Evolutionary conservation across 78 protist species (phyloP).

Genomic region (slime mould (Dictyostelium discoideum)): DNA sequence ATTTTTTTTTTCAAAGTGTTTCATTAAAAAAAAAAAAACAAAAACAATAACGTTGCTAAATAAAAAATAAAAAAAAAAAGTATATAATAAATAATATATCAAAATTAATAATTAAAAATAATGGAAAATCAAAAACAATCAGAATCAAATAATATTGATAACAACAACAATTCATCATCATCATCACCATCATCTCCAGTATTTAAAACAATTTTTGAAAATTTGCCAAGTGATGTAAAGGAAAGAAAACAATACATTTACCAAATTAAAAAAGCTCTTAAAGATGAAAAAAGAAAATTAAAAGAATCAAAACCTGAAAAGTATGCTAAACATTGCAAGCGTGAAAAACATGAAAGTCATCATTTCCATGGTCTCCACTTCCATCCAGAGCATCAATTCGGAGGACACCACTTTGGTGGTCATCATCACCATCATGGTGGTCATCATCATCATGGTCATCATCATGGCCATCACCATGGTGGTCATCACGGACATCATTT

Average conservation of each 20-base stretch:
- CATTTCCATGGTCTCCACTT: background rate
- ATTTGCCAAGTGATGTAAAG: background rate
- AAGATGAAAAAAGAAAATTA: background rate
- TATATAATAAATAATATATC: too few relatives aligned
- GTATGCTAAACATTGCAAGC: background rate
- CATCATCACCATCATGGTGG: background rate
- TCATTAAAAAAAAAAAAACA: too few relatives aligned
- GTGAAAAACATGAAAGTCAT: background rate
- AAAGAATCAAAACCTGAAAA: background rate
- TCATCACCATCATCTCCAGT: background rate
- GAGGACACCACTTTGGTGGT: background rate
- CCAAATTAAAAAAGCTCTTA: background rate
- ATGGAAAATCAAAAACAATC: background rate
- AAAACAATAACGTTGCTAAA: too few relatives aligned
- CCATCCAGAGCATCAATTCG: background rate
- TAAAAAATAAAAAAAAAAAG: too few relatives aligned
- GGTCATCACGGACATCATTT: background rate
- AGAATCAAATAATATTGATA: background rate
- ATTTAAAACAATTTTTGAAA: background rate
- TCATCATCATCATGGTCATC: background rate
- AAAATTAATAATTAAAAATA: background rate
- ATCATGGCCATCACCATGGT: background rate
- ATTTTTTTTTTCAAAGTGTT: too few relatives aligned
- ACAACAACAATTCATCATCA: background rate
- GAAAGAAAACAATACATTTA: background rate